Percentiles rank a stretch among this genome's conserved stretches.
Conservation (phyloP, 768 basidiomycete species). For the Rubroboletus satanas region DNA sequence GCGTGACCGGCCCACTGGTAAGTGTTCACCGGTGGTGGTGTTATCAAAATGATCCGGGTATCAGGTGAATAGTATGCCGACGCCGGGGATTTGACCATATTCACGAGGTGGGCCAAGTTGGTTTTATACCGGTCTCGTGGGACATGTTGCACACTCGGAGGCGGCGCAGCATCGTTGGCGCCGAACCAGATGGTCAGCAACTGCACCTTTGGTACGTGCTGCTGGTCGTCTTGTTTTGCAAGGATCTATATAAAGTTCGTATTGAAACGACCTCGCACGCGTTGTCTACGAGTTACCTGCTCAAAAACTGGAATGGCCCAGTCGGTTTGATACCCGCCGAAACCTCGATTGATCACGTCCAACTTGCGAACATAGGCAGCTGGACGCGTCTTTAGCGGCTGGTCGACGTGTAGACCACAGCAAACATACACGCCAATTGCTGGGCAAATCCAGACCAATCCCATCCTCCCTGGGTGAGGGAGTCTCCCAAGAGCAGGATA, state of each 20-base stretch:
- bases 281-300: constrained; percentile 42
- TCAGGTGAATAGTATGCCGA: constrained; percentile 65
- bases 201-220: constrained; percentile 54
- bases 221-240: constrained; percentile 46
- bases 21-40: constrained; percentile 80
- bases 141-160: constrained; percentile 69
- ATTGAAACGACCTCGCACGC: background rate
- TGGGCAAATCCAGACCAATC: constrained; percentile 61
- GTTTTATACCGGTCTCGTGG: constrained; percentile 58
- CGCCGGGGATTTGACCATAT: constrained; percentile 54
- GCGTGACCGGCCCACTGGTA: constrained; percentile 42
- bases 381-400: constrained; percentile 25
- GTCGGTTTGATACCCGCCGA: constrained; percentile 80
- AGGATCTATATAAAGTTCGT: constrained; percentile 43
- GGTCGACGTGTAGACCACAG: background rate
- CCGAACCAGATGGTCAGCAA: constrained; percentile 89
- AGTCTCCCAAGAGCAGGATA: constrained; percentile 79
- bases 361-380: constrained; percentile 76
- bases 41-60: constrained; percentile 76
- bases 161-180: constrained; percentile 78
- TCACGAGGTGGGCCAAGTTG: constrained; percentile 63
- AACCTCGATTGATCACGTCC: constrained; percentile 84
- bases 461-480: constrained; percentile 72
- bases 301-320: constrained; percentile 82
- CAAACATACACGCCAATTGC: constrained; percentile 44